These are phyloP conservation scores for Hymenoscyphus fraxineus DNA, from an alignment of 2,329 filamentous ascomycete genomes.

Conservation along the genomic window DNA sequence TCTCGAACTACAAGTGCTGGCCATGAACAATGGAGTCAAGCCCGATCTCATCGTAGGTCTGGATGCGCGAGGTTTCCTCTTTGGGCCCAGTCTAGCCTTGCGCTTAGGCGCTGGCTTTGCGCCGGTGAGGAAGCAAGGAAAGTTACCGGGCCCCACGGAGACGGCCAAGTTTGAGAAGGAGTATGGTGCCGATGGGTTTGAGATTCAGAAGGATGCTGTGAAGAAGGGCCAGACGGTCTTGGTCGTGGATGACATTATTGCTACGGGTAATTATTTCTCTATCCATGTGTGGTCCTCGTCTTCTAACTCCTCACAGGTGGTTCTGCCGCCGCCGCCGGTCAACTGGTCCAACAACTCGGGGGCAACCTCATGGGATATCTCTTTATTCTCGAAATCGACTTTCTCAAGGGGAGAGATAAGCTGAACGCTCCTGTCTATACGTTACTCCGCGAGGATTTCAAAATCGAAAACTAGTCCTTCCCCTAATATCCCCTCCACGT, in stretches of 20 bases:
- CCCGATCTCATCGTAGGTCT: constrained; percentile 91
- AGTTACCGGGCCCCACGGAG: constrained; percentile 84
- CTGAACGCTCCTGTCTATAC: constrained; percentile 80
- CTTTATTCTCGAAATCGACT: constrained; percentile 93
- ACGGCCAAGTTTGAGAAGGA: constrained; percentile 91
- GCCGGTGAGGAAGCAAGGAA: constrained; percentile 90
- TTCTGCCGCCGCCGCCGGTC: constrained; percentile 81
- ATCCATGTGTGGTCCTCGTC: constrained; percentile 13
- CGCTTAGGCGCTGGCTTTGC: constrained; percentile 82
- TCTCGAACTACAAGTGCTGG: constrained; percentile 75
- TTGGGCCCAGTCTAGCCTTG: constrained; percentile 85
- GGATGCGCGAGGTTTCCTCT: constrained; percentile 91
- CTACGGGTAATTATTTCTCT: constrained; percentile 71
- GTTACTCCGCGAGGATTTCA: constrained; percentile 53
- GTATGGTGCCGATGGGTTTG: constrained; percentile 91
- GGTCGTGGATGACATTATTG: constrained; percentile 96
- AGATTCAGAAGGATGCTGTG: constrained; percentile 87
- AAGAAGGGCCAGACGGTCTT: constrained; percentile 84
- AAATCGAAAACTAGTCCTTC: neutral
- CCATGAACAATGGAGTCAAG: constrained; percentile 56
- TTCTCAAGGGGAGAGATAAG: constrained; percentile 87
- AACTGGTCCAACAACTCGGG: constrained; percentile 80
- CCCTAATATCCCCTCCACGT: neutral
- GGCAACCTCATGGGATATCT: constrained; percentile 84
- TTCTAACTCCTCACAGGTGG: constrained; percentile 59